These are phyloP conservation scores for Colletotrichum karsti DNA, from an alignment of 2,329 filamentous ascomycete genomes.

Conservation along the genomic window DNA sequence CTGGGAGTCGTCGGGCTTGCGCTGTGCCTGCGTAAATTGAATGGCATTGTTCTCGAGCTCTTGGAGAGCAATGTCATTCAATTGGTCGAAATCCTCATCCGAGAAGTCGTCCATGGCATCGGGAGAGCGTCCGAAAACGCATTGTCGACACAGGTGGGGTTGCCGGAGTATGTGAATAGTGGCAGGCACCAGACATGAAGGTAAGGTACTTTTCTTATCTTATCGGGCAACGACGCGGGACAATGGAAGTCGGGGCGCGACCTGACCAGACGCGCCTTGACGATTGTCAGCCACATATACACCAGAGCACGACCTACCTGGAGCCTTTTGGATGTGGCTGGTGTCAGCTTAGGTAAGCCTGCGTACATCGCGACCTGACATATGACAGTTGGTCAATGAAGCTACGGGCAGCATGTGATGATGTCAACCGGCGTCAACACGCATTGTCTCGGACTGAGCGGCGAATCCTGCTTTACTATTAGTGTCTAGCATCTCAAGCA, in stretches of 20 bases:
- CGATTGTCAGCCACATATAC: not conserved
- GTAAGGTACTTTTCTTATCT: constrained; percentile 5
- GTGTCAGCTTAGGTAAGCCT: no score
- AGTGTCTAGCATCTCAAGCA: no score
- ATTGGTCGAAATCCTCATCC: constrained; percentile 70
- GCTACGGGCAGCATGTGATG: constrained; percentile 19
- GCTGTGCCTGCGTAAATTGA: constrained; percentile 63
- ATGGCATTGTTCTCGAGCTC: constrained; percentile 73
- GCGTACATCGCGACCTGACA: not conserved
- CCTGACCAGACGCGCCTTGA: not conserved
- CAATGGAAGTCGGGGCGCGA: not conserved
- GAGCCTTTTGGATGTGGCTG: no score
- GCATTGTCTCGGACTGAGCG: not conserved
- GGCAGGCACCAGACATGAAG: not conserved
- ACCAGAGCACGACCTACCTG: no score
- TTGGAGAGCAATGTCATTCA: constrained; percentile 65
- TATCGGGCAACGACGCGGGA: constrained; percentile 9
- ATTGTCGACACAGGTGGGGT: not conserved
- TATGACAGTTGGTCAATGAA: not conserved
- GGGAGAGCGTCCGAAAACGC: not conserved
- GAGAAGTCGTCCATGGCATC: constrained; percentile 64
- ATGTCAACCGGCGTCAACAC: constrained; percentile 9
- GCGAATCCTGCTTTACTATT: constrained; percentile 5
- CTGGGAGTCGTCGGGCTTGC: constrained; percentile 35
- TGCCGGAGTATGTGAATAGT: constrained; percentile 4